Evolutionary conservation across 176 grass and related monocot genomes (phyloP).

Genomic region (Triticum monococcum): DNA sequence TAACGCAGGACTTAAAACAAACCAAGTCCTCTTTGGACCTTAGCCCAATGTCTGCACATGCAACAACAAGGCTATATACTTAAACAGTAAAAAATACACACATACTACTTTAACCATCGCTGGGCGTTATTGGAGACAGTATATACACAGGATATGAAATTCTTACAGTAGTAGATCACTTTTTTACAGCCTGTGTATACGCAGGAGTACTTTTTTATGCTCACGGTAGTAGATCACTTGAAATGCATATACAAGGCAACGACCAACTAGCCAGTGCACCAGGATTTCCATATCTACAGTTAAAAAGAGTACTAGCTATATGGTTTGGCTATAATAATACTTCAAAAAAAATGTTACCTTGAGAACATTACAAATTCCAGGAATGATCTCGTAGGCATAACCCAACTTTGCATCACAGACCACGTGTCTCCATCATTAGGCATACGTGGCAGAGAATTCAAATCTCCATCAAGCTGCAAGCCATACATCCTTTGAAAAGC

Average conservation of each 20-base stretch:
- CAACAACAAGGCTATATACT: constrained; percentile 6
- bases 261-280: background rate
- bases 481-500: constrained; percentile 87
- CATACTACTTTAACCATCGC: constrained; percentile 14
- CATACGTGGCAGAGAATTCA: constrained; percentile 66
- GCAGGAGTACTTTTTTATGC: no score
- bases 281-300: background rate
- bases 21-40: background rate
- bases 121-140: background rate
- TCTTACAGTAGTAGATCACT: background rate
- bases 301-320: background rate
- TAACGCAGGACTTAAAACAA: background rate
- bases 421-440: constrained; percentile 73
- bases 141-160: background rate
- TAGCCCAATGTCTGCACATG: constrained; percentile 1
- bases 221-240: background rate
- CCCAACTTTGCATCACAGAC: constrained; percentile 98
- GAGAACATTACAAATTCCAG: constrained; percentile 99
- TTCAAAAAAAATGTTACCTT: constrained; percentile 49
- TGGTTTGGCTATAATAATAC: background rate
- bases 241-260: constrained; percentile 6
- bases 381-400: constrained; percentile 85
- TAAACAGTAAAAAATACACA: background rate
- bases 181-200: no score
- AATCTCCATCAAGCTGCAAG: constrained; percentile 59